Evolutionary conservation across 1,139 yeast genomes (phyloP).

Genomic region (Pichia norvegensis): DNA sequence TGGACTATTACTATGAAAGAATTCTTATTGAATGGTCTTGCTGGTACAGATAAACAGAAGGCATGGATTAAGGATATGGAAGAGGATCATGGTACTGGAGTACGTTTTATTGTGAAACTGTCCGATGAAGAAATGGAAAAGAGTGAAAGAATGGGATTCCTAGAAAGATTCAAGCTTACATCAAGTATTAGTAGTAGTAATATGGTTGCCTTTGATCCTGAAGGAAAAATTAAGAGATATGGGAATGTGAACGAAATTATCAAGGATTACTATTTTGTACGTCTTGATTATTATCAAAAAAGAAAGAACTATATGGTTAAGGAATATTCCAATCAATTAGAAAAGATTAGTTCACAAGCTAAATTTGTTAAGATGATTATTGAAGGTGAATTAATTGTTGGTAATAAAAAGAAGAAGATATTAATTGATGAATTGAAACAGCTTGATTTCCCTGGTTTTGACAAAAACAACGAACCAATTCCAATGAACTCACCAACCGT

Average conservation of each 20-base stretch:
- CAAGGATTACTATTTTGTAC: conserved; percentile 73
- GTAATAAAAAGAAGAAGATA: conserved; percentile 63
- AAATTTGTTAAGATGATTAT: conserved; percentile 87
- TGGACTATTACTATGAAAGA: conserved; percentile 94
- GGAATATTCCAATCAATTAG: conserved; percentile 65
- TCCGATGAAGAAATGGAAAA: conserved; percentile 77
- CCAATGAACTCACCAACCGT: conserved; percentile 28
- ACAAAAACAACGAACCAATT: conserved; percentile 56
- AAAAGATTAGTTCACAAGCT: conserved; percentile 74
- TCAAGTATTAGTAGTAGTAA: conserved; percentile 66
- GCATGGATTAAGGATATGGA: conserved; percentile 94
- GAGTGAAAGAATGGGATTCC: conserved; percentile 62
- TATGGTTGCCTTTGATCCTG: conserved; percentile 96
- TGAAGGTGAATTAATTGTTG: conserved; percentile 59
- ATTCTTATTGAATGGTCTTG: conserved; percentile 62
- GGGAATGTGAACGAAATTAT: conserved; percentile 69
- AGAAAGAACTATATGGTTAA: conserved; percentile 76
- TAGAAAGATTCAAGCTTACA: conserved; percentile 74
- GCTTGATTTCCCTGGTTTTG: conserved; percentile 68
- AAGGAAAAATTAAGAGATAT: conserved; percentile 80
- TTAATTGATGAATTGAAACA: conserved; percentile 57
- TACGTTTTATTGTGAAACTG: conserved; percentile 71
- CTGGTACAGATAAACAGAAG: conserved; percentile 60
- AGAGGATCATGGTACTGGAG: conserved; percentile 82
- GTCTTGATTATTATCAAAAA: conserved; percentile 84